Percentiles rank a stretch among this genome's conserved stretches.
These are phyloP conservation scores for Cyclotella baltica DNA, from an alignment of 108 stramenopile genomes.

Conservation along the genomic window DNA sequence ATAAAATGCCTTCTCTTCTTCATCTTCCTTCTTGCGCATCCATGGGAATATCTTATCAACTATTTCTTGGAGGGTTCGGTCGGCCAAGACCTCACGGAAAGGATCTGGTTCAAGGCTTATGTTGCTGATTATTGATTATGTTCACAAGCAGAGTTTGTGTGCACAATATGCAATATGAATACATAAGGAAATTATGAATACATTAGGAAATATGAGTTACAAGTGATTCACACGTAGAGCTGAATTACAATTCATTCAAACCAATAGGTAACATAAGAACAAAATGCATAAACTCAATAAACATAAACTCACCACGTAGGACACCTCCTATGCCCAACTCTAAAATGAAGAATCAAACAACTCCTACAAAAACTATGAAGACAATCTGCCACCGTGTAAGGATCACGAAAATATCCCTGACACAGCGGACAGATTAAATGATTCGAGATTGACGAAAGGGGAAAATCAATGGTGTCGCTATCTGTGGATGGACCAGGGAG, in stretches of 20 bases:
- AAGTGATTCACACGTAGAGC: too few relatives aligned
- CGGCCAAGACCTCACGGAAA: constrained; percentile 50
- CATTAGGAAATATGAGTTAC: too few relatives aligned
- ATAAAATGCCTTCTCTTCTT: constrained; percentile 54
- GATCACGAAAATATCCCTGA: constrained; percentile 68
- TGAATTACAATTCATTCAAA: too few relatives aligned
- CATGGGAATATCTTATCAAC: constrained; percentile 62
- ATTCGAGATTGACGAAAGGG: constrained; percentile 38
- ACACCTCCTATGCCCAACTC: constrained; percentile 42
- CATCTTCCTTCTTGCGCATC: constrained; percentile 55
- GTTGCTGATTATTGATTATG: constrained; percentile 22
- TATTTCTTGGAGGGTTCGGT: constrained; percentile 63
- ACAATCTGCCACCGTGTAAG: constrained; percentile 73
- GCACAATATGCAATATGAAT: background rate
- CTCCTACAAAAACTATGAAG: constrained; percentile 76
- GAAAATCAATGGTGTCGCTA: constrained; percentile 40
- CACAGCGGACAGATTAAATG: constrained; percentile 69
- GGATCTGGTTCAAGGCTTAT: constrained; percentile 51
- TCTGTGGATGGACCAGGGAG: background rate
- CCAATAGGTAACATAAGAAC: background rate
- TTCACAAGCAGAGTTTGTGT: background rate
- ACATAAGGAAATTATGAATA: background rate
- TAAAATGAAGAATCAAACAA: constrained; percentile 59
- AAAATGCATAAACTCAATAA: background rate
- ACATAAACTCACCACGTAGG: constrained; percentile 48